These are phyloP conservation scores for Debaryomyces castellii DNA, from an alignment of 805 yeast genomes.

Conservation along the genomic window DNA sequence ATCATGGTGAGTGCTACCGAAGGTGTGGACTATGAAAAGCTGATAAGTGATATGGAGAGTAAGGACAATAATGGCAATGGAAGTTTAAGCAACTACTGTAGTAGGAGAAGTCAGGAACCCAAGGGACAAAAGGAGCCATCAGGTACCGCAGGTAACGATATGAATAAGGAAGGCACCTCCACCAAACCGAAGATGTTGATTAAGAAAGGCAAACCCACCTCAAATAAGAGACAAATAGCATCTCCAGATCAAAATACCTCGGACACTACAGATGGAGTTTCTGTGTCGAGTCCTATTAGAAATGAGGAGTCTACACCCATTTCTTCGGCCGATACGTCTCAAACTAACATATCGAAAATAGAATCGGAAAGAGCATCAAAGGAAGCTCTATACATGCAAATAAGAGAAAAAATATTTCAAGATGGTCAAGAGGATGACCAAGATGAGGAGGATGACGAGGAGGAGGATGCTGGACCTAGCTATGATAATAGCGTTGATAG, in stretches of 20 bases:
- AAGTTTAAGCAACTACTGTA: neutral
- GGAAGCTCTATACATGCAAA: constrained; percentile 37
- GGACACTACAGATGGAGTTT: neutral
- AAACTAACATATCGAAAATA: constrained; percentile 16
- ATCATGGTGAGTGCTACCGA: constrained; percentile 19
- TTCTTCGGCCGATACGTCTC: neutral
- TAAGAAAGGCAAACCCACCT: constrained; percentile 7
- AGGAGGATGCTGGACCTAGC: constrained; percentile 2
- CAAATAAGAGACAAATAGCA: constrained; percentile 8
- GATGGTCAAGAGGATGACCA: constrained; percentile 9
- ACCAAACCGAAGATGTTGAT: constrained; percentile 15
- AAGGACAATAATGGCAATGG: neutral
- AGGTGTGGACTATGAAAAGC: constrained; percentile 13
- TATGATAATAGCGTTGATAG: constrained; percentile 2
- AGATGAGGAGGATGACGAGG: constrained; percentile 7
- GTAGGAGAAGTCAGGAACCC: neutral
- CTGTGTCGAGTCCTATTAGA: neutral
- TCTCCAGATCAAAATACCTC: neutral
- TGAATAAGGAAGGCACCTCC: neutral
- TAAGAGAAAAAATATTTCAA: constrained; percentile 32
- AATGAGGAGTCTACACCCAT: constrained; percentile 1
- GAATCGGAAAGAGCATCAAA: constrained; percentile 29
- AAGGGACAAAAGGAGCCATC: neutral
- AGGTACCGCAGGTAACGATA: neutral
- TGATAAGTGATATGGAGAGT: constrained; percentile 2